Conservation (phyloP, 257 asterid species). For the Leptodermis oblonga region DNA sequence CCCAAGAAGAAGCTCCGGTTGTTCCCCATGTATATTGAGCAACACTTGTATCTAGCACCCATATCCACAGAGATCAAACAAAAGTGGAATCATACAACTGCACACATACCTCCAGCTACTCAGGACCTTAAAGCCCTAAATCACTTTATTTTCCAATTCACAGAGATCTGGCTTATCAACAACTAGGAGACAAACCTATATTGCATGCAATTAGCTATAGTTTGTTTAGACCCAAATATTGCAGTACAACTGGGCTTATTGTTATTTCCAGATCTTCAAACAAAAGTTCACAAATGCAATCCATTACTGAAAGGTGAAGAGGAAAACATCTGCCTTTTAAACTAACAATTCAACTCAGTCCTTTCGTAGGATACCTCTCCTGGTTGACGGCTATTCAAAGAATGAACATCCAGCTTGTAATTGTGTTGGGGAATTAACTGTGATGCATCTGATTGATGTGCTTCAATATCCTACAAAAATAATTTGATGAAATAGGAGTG, state of each 20-base stretch:
- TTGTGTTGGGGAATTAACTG: conserved; percentile 90
- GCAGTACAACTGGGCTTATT: not conserved
- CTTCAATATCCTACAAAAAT: conserved; percentile 55
- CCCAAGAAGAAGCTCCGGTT: not conserved
- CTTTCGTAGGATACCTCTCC: conserved; percentile 67
- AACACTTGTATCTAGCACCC: conserved; percentile 4
- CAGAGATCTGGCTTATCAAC: not conserved
- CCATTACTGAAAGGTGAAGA: not conserved
- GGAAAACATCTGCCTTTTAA: not conserved
- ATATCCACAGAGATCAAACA: not conserved
- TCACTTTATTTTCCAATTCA: not conserved
- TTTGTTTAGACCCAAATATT: not conserved
- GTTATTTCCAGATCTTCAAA: not conserved
- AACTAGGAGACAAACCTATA: not conserved
- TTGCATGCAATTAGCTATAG: not conserved
- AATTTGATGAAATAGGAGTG: conserved; percentile 23
- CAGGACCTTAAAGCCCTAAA: conserved; percentile 1
- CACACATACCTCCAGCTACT: not conserved
- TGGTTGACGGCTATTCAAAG: conserved; percentile 84
- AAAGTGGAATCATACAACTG: not conserved
- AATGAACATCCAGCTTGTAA: conserved; percentile 89
- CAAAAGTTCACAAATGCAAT: not conserved
- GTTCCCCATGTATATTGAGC: not conserved
- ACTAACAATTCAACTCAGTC: not conserved
- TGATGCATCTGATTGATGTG: conserved; percentile 72